These are phyloP conservation scores for Colletotrichum musicola DNA, from an alignment of 2,329 filamentous ascomycete species.

Conservation along the genomic window DNA sequence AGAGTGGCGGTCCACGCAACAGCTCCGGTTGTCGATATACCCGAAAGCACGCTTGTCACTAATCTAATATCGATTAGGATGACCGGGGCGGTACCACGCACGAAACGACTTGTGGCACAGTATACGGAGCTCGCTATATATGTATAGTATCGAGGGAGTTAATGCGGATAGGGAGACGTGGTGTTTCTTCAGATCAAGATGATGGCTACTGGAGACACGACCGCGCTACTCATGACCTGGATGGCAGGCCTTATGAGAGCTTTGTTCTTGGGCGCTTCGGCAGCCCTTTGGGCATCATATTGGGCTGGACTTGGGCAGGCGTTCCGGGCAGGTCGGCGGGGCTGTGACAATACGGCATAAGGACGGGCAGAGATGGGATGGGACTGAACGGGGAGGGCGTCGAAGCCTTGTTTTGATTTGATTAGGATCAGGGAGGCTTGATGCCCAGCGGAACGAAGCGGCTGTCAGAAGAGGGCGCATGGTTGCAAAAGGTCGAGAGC, in stretches of 20 bases:
- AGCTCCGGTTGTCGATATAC: constrained; percentile 34
- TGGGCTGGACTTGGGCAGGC: constrained; percentile 28
- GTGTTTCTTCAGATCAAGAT: constrained; percentile 17
- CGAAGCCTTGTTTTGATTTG: constrained; percentile 18
- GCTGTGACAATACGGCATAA: constrained; percentile 28
- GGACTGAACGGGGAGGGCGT: constrained; percentile 2
- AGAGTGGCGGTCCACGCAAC: constrained; percentile 18
- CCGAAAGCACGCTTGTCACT: constrained; percentile 23
- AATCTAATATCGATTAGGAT: constrained; percentile 28
- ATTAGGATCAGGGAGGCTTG: constrained; percentile 9
- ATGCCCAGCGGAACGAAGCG: constrained; percentile 1
- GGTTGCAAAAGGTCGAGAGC: constrained; percentile 18
- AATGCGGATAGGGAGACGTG: constrained; percentile 31
- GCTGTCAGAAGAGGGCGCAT: constrained; percentile 11
- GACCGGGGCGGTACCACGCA: constrained; percentile 14
- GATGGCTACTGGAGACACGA: constrained; percentile 23
- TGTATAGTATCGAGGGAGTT: constrained; percentile 39
- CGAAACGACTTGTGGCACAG: constrained; percentile 34
- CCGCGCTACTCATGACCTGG: constrained; percentile 20
- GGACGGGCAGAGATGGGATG: constrained; percentile 15
- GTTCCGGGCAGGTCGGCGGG: constrained; percentile 29
- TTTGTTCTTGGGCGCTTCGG: constrained; percentile 22
- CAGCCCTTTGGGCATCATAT: constrained; percentile 5
- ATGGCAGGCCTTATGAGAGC: constrained; percentile 19
- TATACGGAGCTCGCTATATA: constrained; percentile 36